Conservation (phyloP, 768 basidiomycete species). For the Lentinula detonsa region DNA sequence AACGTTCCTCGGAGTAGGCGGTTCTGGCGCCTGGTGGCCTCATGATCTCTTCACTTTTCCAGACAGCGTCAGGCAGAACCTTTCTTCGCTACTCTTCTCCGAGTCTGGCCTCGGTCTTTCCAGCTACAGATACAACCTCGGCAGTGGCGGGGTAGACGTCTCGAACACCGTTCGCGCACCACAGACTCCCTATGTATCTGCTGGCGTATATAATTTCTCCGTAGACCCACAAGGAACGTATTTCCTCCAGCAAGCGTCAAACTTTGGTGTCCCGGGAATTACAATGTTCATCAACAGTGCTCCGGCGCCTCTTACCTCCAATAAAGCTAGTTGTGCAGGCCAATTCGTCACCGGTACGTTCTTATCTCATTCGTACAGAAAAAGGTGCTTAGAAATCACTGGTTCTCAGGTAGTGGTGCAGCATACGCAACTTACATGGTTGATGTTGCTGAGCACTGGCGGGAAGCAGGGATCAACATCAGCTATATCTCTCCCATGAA, state of each 20-base stretch:
- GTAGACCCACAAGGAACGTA: conserved; percentile 33
- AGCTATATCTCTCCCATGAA: conserved; percentile 39
- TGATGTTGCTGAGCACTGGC: conserved; percentile 35
- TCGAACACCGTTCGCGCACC: conserved; percentile 30
- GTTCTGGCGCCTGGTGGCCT: conserved; percentile 44
- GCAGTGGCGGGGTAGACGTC: conserved; percentile 36
- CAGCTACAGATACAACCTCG: conserved; percentile 37
- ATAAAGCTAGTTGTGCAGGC: conserved; percentile 28
- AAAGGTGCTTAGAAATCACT: not conserved
- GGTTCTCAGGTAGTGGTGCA: conserved; percentile 20
- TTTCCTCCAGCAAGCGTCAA: conserved; percentile 33
- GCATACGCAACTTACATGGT: conserved; percentile 37
- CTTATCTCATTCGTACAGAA: not conserved
- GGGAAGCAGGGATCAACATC: conserved; percentile 28
- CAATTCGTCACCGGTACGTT: conserved; percentile 24
- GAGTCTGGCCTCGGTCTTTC: conserved; percentile 31
- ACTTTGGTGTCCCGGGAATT: conserved; percentile 26
- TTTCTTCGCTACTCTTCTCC: conserved; percentile 34
- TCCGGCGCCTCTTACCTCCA: conserved; percentile 27
- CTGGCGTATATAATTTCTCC: conserved; percentile 32
- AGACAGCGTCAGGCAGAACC: conserved; percentile 30
- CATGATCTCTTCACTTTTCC: conserved; percentile 35
- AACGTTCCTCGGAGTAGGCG: conserved; percentile 26
- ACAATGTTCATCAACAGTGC: conserved; percentile 41
- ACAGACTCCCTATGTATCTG: conserved; percentile 29